phyloP scores from a whole-genome alignment of 805 yeast genomes.

The Nadsonia fulvescens region DNA sequence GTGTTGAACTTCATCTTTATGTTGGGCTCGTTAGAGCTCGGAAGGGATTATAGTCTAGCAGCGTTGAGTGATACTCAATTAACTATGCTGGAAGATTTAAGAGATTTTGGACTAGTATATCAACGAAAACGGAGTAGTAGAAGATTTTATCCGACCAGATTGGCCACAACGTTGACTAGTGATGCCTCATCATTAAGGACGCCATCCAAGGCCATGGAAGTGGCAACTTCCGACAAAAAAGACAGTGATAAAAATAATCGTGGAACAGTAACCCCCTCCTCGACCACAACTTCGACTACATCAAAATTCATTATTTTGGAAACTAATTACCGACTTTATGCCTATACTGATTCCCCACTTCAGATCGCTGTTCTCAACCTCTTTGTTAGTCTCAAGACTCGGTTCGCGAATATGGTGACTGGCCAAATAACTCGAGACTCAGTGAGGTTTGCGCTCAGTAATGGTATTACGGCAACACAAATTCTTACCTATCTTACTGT shows the following conservation, averaged over 20 bases:
- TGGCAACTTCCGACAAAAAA: conserved; percentile 29
- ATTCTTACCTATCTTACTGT: conserved; percentile 74
- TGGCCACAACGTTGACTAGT: conserved; percentile 79
- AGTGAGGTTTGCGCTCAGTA: conserved; percentile 59
- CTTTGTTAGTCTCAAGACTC: conserved; percentile 67
- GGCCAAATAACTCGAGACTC: conserved; percentile 91
- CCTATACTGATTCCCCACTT: conserved; percentile 83
- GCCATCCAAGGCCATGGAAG: conserved; percentile 61
- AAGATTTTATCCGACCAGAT: conserved; percentile 74
- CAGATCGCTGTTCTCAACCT: conserved; percentile 84
- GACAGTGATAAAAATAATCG: conserved; percentile 7
- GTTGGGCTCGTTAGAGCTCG: conserved; percentile 82
- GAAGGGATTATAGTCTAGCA: conserved; percentile 61
- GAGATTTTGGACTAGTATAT: conserved; percentile 83
- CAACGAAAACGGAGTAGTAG: conserved; percentile 37
- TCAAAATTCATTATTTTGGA: conserved; percentile 73
- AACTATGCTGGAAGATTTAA: conserved; percentile 71
- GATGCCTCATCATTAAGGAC: conserved; percentile 56
- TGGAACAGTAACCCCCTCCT: too few species aligned
- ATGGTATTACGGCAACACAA: conserved; percentile 92
- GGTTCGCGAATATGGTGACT: conserved; percentile 83
- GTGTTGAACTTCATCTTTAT: conserved; percentile 85
- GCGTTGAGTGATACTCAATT: conserved; percentile 65
- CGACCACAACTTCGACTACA: too few species aligned
- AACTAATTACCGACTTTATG: conserved; percentile 83